Percentiles rank a stretch among this genome's conserved stretches.
These are phyloP conservation scores for Conidiobolus incongruus DNA, from an alignment of 371 early-diverging fungal genomes.

Conservation along the genomic window DNA sequence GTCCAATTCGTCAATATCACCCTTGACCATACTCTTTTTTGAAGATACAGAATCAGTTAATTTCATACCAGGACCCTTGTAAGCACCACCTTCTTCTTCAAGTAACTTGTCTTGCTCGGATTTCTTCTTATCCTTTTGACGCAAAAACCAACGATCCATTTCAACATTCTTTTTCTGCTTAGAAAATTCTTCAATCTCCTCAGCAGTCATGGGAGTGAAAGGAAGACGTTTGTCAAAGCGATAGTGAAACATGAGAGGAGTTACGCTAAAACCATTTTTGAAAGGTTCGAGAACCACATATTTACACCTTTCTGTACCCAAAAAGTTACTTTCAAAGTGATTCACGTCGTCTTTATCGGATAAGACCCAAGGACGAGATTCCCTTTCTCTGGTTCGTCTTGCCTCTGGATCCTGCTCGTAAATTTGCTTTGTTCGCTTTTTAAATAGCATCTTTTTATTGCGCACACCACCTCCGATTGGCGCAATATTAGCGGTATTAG, in stretches of 20 bases:
- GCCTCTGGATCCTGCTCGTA: constrained; percentile 49
- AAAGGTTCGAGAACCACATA: constrained; percentile 56
- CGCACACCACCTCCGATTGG: constrained; percentile 54
- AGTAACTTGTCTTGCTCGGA: neutral
- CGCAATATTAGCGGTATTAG: constrained; percentile 49
- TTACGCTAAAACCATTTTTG: constrained; percentile 9
- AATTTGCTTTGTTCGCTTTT: constrained; percentile 61
- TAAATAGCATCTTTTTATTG: constrained; percentile 57
- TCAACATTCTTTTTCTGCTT: constrained; percentile 7
- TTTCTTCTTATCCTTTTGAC: neutral
- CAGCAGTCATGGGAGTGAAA: constrained; percentile 11
- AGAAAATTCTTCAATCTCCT: constrained; percentile 14
- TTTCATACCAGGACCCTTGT: neutral
- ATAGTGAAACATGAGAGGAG: constrained; percentile 22
- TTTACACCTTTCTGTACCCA: constrained; percentile 47
- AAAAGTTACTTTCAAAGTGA: constrained; percentile 20
- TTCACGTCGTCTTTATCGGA: constrained; percentile 49
- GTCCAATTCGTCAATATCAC: constrained; percentile 43
- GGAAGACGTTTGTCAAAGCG: constrained; percentile 49
- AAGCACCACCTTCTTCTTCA: neutral
- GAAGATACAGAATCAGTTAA: no score
- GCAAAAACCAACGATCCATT: neutral
- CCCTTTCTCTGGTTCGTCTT: constrained; percentile 39
- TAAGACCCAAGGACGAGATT: constrained; percentile 53
- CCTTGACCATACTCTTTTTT: constrained; percentile 15